These are phyloP conservation scores for Tympanopsis confertula DNA, from an alignment of 2,329 filamentous ascomycete species.

Conservation along the genomic window DNA sequence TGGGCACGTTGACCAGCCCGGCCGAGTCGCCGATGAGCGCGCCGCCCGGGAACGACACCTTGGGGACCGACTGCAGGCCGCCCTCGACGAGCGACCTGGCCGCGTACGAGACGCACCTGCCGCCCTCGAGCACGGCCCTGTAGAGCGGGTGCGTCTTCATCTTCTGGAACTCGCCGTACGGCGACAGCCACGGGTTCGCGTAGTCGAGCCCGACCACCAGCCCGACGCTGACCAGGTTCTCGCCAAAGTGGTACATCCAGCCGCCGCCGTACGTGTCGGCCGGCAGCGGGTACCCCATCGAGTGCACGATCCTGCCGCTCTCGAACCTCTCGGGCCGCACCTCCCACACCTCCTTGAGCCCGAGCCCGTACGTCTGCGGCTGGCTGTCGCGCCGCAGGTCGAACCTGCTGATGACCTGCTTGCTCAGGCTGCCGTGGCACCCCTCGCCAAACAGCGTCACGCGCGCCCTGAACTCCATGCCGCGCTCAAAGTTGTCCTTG, in stretches of 20 bases:
- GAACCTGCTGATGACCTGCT: slow-evolving; percentile 90
- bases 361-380: slow-evolving; percentile 88
- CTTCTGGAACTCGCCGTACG: slow-evolving; percentile 94
- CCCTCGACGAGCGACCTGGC: slow-evolving; percentile 86
- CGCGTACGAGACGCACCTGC: slow-evolving; percentile 94
- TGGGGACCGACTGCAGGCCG: slow-evolving; percentile 94
- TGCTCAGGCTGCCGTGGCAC: slow-evolving; percentile 88
- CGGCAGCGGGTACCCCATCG: slow-evolving; percentile 83
- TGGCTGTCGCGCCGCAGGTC: slow-evolving; percentile 80
- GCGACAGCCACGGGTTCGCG: slow-evolving; percentile 88
- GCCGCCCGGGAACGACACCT: slow-evolving; percentile 89
- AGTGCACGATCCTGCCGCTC: slow-evolving; percentile 74
- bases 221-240: slow-evolving; percentile 87
- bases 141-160: slow-evolving; percentile 97
- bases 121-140: slow-evolving; percentile 75
- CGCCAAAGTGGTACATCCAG: slow-evolving; percentile 99
- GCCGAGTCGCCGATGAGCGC: slow-evolving; percentile 93
- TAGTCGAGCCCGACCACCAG: slow-evolving; percentile 92
- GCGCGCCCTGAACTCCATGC: slow-evolving; percentile 94
- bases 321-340: slow-evolving; percentile 84
- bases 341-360: slow-evolving; percentile 96
- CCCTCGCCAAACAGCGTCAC: slow-evolving; percentile 89
- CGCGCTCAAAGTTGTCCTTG: slow-evolving; percentile 84
- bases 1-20: slow-evolving; percentile 92
- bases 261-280: slow-evolving; percentile 87